Conservation (phyloP, 2,329 filamentous ascomycete genomes). For the Colletotrichum simmondsii region DNA sequence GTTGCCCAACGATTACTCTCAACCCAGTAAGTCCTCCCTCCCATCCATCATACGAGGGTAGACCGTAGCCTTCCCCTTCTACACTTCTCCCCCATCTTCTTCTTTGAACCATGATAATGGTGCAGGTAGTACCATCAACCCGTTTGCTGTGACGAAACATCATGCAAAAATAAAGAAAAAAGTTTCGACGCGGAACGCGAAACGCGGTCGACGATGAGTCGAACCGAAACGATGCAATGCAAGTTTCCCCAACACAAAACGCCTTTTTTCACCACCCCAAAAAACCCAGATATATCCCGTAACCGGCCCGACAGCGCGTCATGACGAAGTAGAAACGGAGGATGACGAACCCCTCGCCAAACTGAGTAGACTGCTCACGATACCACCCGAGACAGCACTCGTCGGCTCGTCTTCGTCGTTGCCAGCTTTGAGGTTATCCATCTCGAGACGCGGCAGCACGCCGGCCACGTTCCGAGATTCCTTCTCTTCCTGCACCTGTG, state of each 20-base stretch:
- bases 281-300: neutral
- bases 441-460: constrained; percentile 32
- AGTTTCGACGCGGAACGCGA: neutral
- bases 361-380: constrained; percentile 63
- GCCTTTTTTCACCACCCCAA: neutral
- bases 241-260: neutral
- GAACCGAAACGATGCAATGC: neutral
- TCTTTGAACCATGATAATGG: neutral
- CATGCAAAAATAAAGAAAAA: neutral
- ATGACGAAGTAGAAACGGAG: constrained; percentile 23
- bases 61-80: too few relatives aligned
- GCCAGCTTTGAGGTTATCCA: constrained; percentile 15
- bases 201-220: neutral
- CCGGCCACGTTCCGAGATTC: neutral
- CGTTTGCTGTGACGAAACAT: neutral
- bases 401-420: constrained; percentile 49
- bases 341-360: constrained; percentile 46
- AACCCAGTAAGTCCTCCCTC: too few relatives aligned
- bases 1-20: neutral
- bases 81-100: neutral
- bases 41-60: too few relatives aligned
- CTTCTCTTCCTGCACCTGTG: constrained; percentile 34
- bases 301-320: neutral
- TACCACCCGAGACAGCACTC: constrained; percentile 59
- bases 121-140: neutral